Evolutionary conservation across 495 filamentous ascomycete genomes (phyloP), one percentile per base, ranked within the genome.

Genomic region (Neurospora sp.): DNA sequence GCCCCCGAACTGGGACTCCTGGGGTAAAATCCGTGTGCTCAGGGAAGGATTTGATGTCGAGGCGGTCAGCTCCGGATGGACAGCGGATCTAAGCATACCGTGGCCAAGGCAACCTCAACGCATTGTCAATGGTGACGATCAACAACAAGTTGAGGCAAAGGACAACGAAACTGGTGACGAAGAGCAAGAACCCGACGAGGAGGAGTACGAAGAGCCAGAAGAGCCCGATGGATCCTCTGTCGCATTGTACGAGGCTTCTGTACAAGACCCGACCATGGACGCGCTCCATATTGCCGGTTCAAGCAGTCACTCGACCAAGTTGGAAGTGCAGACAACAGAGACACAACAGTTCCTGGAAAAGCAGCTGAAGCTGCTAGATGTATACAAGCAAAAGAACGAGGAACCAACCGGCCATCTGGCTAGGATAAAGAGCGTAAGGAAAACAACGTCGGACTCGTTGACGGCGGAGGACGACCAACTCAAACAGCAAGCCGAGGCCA

Each of bases 1-100:
- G 2, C 96, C 96, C 4, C 91, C 94, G 12, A 97, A 97, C 79
- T 98, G 96, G 96, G 96, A 99, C 80, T 97, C 94, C 0, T 98
- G 95, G 94, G 95, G 93, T 38, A 99, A 98, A 81, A 97, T 99
- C 73, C 88, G 94, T 27, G 92, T 98, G 47, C 84, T 98, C 20
- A 86, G 93, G n/a, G 96, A 98, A 83, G 93, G 91, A 16, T 98
- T 98, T 78, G 93, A 97, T 74, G 92, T 96, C 61, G 96, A 99
- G 83, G 88, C 87, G 6, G 88, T 94, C 40, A 95, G 92, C 77
- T 89, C 88, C 68, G 92, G 90, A 20, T 98, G 94, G 94, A 89
- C 89, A 20, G 86, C 91, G 68, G 94, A 98, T 75, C 90, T 96
- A 71, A 87, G 91, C 73, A 86, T 89, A 61, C 74, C 83, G 70